Evolutionary conservation across 371 early-diverging fungal genomes (phyloP), one percentile per base, ranked within the genome.

Genomic region (Umbelopsis sp.): DNA sequence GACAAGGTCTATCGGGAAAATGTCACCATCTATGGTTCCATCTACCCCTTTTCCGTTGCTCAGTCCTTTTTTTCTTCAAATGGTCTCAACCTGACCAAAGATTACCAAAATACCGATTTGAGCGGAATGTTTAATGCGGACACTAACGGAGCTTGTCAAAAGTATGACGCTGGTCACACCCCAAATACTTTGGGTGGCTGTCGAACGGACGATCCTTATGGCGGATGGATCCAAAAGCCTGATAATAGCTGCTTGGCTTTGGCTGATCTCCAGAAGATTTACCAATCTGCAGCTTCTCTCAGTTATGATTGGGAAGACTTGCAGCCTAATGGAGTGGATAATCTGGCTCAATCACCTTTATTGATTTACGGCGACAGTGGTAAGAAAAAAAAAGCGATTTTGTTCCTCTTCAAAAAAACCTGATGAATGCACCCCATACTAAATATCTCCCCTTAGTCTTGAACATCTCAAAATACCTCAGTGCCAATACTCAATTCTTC

Each of bases 331-430:
- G 68, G 69, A 11, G 29, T 67, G 7, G 70, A 69, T 20, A 74
- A 69, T 5, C 63, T 74, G 16, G 73, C 70, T n/a, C 65, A 73
- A 18, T 63, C 72, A 22, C 71, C 76, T 50, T 67, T 87, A 18
- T 65, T 78, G 22, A 71, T 85, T 29, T 79, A 85, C 32, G 85
- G 86, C 25, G 85, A 86, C 46, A 79, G 77, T 57, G 82, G 87
- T 87, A 81, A 72, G 65, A 16, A 10, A 22, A 22, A 22, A 22
- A 22, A 22, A 22, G 22, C 22, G 22, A 22, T 20, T 32, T 11
- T 41, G 25, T 65, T 37, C 51, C 44, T 72, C 20, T 57, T 18
- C 8, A 51, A 38, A 38, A 32, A 25, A 41, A 63, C 18, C 5
- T 20, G 24, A 22, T 65, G 50, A 18, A 45, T 48, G 45, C 4